Evolutionary conservation across 768 basidiomycete species (phyloP), one percentile per base, ranked within the genome.

Genomic region (Phaffia australis): DNA sequence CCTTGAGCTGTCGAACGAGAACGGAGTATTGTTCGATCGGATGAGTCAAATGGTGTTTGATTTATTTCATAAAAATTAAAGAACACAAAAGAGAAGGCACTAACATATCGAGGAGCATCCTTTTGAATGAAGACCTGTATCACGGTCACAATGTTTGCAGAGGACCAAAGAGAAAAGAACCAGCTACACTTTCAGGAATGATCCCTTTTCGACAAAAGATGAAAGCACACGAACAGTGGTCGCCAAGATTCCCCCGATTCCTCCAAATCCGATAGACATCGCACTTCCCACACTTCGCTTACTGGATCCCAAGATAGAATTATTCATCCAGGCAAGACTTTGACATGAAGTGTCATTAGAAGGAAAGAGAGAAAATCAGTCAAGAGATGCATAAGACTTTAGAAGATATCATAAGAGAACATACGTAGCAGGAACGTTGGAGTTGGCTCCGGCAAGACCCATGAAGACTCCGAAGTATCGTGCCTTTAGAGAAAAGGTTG

Each of bases 201-300:
- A n/a, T n/a, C n/a, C n/a, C n/a, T n/a, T n/a, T n/a, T n/a, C n/a
- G n/a, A n/a, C n/a, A n/a, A n/a, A n/a, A n/a, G n/a, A n/a, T n/a
- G n/a, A n/a, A n/a, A n/a, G n/a, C n/a, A n/a, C n/a, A n/a, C n/a
- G n/a, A n/a, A 71, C 69, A 30, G 71, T 63, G 1, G 60, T 63
- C 8, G 72, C 72, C 29, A 72, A 60, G 65, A 72, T 72, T 46
- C 72, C 72, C 23, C 72, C 72, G 18, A 72, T 52, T 59, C 72
- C 72, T 49, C 72, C 72, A 54, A 71, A 70, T 9, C 71, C 71
- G 32, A 72, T 71, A 56, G 70, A 68, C 32, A 71, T 47, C 27
- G 72, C 72, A 25, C 67, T 64, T 19, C 68, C 61, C 23, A 72
- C 68, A 14, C 62, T 46, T 52, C 69, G 64, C 64, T 71, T 71